A percentile compares a stretch with the other conserved stretches of the same genome.
These are phyloP conservation scores for Thinopyrum elongatum DNA, from an alignment of 176 grass and related monocot genomes.

Conservation along the genomic window DNA sequence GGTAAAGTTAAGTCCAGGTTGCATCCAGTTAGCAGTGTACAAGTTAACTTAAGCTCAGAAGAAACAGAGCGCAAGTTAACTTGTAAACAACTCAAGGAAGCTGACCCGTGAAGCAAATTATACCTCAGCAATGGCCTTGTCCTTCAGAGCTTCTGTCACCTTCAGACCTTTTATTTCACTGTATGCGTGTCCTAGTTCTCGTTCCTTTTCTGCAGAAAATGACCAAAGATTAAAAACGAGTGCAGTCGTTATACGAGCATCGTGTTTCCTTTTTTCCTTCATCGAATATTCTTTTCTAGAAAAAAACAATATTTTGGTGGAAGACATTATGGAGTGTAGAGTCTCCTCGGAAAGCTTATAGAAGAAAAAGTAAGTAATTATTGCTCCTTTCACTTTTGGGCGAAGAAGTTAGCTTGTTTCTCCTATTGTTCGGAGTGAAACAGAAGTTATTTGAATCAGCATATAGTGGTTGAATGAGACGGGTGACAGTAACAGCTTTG, in stretches of 20 bases:
- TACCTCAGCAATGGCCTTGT: conserved; percentile 84
- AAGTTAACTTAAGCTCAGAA: conserved; percentile 7
- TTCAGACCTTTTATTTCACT: conserved; percentile 81
- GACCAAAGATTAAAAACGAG: background rate
- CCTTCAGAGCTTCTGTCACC: conserved; percentile 68
- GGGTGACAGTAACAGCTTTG: conserved; percentile 20
- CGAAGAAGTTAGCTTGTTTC: background rate
- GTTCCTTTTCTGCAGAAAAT: conserved; percentile 70
- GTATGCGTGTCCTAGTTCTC: conserved; percentile 63
- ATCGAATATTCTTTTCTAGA: background rate
- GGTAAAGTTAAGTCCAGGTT: background rate
- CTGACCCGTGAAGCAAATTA: conserved; percentile 36
- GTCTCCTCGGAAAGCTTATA: background rate
- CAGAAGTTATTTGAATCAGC: conserved; percentile 26
- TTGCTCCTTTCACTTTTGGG: conserved; percentile 7
- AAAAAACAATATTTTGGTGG: background rate
- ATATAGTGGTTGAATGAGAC: conserved; percentile 21
- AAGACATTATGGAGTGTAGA: background rate
- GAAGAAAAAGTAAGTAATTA: background rate
- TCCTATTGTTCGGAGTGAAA: conserved; percentile 3
- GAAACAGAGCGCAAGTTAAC: conserved; percentile 11
- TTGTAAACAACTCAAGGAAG: conserved; percentile 24
- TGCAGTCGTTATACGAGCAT: background rate
- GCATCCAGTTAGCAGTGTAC: background rate
- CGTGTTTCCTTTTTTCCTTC: background rate